These are phyloP conservation scores for Tetradesmus lagerheimii DNA, from an alignment of 139 green algal genomes.

Conservation along the genomic window DNA sequence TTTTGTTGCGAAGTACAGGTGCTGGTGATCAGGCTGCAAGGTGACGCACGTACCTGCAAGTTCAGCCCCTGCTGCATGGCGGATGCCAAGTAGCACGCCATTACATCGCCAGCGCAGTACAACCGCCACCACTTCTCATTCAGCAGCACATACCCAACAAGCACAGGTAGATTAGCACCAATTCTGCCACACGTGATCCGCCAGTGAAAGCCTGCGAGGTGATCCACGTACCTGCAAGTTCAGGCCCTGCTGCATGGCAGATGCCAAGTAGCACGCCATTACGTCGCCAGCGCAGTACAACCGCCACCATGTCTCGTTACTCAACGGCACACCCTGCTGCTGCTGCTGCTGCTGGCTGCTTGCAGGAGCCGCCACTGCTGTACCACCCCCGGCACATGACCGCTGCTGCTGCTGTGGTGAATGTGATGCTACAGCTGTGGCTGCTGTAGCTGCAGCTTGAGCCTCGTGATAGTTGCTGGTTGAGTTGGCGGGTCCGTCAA, in stretches of 20 bases:
- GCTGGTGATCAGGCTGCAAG: too few relatives aligned
- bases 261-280: conserved; percentile 44
- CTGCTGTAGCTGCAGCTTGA: conserved; percentile 2
- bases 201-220: too few relatives aligned
- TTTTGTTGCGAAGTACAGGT: too few relatives aligned
- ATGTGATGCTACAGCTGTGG: background rate
- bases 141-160: conserved; percentile 51
- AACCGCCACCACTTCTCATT: conserved; percentile 62
- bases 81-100: conserved; percentile 46
- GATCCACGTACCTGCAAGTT: conserved; percentile 44
- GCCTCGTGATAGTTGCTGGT: conserved; percentile 46
- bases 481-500: conserved; percentile 36
- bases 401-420: conserved; percentile 29
- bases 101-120: conserved; percentile 59
- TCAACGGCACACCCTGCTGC: conserved; percentile 40
- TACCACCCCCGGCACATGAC: background rate
- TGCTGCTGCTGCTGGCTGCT: background rate
- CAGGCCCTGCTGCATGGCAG: conserved; percentile 11
- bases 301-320: conserved; percentile 63
- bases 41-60: conserved; percentile 40
- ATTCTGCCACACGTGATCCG: too few relatives aligned
- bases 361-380: background rate
- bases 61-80: conserved; percentile 24
- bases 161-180: too few relatives aligned
- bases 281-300: conserved; percentile 61